Evolutionary conservation across 257 asterid genomes (phyloP).

Genomic region (Scutellaria galericulata): DNA sequence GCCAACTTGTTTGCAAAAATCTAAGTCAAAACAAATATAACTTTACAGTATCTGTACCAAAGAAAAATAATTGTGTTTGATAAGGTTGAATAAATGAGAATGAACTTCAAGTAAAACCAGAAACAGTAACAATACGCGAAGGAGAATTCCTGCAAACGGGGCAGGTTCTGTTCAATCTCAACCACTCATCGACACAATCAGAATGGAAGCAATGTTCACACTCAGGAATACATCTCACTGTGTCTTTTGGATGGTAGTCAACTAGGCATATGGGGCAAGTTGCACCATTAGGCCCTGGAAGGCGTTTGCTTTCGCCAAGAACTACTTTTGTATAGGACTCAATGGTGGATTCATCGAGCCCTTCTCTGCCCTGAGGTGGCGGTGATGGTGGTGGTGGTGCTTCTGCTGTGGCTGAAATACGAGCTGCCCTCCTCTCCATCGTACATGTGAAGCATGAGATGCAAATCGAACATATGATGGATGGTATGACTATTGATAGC

Average conservation of each 20-base stretch:
- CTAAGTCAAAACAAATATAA: neutral
- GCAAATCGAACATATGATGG: conserved; percentile 43
- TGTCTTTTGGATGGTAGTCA: conserved; percentile 71
- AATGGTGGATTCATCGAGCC: conserved; percentile 68
- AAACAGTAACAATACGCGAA: conserved; percentile 7
- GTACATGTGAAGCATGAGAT: conserved; percentile 44
- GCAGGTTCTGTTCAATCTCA: conserved; percentile 63
- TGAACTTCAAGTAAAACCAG: neutral
- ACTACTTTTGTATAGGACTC: conserved; percentile 68
- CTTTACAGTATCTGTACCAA: neutral
- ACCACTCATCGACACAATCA: conserved; percentile 85
- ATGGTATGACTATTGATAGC: conserved; percentile 49
- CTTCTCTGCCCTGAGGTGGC: conserved; percentile 29
- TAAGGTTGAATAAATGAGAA: neutral
- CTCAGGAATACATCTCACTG: conserved; percentile 61
- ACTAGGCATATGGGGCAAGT: conserved; percentile 79
- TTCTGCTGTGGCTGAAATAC: conserved; percentile 27
- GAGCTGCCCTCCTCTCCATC: conserved; percentile 36
- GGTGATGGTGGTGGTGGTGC: conserved; percentile 31
- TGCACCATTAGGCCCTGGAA: conserved; percentile 63
- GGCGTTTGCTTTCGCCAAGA: conserved; percentile 68
- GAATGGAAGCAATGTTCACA: conserved; percentile 89
- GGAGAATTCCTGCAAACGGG: conserved; percentile 82
- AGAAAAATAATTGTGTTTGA: neutral
- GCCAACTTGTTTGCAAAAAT: too few relatives aligned